phyloP scores from a whole-genome alignment of 176 grass and related monocot genomes.

The Triticum urartu region DNA sequence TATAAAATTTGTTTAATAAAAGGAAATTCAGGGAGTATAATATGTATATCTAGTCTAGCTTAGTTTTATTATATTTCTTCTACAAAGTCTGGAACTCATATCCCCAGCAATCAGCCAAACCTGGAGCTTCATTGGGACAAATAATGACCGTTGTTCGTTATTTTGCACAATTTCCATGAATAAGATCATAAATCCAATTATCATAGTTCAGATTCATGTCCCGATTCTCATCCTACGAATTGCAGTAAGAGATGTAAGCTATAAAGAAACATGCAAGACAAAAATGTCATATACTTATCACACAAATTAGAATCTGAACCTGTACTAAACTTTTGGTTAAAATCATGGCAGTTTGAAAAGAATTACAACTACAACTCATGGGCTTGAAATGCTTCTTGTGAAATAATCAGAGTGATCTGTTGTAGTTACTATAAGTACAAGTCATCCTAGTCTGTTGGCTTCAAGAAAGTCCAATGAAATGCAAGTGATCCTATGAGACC shows the following conservation, averaged over 20 bases:
- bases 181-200: constrained; percentile 79
- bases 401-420: not conserved
- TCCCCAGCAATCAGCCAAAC: constrained; percentile 89
- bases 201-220: constrained; percentile 82
- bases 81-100: constrained; percentile 68
- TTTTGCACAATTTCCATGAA: constrained; percentile 81
- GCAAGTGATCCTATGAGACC: constrained; percentile 4
- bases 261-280: too few species aligned
- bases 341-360: too few species aligned
- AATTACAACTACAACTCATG: too few species aligned
- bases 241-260: not conserved
- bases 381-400: too few species aligned
- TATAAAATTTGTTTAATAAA: too few species aligned
- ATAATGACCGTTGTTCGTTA: constrained; percentile 77
- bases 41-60: constrained; percentile 4
- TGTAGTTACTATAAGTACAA: not conserved
- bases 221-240: constrained; percentile 73
- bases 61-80: constrained; percentile 67
- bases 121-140: constrained; percentile 94
- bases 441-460: not conserved
- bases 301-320: too few species aligned
- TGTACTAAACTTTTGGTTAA: too few species aligned
- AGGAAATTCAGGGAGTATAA: not conserved
- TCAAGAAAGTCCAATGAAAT: not conserved
- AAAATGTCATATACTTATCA: too few species aligned